Evolutionary conservation across 768 basidiomycete genomes (phyloP).

Genomic region (Hericium rajendrae): DNA sequence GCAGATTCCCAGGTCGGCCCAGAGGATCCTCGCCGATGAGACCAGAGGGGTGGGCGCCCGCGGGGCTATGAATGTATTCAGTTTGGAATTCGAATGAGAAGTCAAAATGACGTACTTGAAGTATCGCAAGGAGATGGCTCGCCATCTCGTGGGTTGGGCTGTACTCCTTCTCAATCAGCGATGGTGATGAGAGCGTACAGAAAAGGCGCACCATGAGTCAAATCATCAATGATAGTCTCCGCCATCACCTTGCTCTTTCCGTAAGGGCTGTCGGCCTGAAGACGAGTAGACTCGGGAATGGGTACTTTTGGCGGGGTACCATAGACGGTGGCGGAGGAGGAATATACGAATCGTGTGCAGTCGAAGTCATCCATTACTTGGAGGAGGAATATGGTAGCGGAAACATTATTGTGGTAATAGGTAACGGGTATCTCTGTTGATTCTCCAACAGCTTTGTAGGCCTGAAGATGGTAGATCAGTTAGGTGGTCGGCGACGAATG

Average conservation of each 20-base stretch:
- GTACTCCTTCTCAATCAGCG: neutral
- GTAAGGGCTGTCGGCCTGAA: conserved; percentile 87
- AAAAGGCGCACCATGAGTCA: conserved; percentile 60
- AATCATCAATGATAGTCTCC: conserved; percentile 82
- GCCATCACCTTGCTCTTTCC: conserved; percentile 95
- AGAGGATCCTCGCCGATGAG: conserved; percentile 93
- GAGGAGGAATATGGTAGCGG: conserved; percentile 77
- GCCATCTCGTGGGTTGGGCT: conserved; percentile 69
- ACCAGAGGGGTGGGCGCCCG: conserved; percentile 96
- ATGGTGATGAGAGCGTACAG: neutral
- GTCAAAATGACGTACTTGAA: conserved; percentile 68
- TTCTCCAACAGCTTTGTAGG: conserved; percentile 97
- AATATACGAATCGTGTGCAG: conserved; percentile 87
- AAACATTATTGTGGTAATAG: conserved; percentile 93
- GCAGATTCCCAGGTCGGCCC: conserved; percentile 88
- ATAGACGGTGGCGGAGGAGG: conserved; percentile 97
- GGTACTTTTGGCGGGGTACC: conserved; percentile 88
- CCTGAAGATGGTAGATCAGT: conserved; percentile 34
- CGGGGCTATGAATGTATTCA: conserved; percentile 50
- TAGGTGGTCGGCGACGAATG: neutral
- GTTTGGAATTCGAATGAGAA: neutral
- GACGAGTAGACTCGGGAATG: conserved; percentile 84
- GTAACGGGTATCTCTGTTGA: conserved; percentile 86
- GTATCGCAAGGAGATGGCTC: conserved; percentile 83
- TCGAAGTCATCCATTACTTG: conserved; percentile 81